Evolutionary conservation across 176 grass and related monocot species (phyloP).

Genomic region (Tillandsia leiboldiana): DNA sequence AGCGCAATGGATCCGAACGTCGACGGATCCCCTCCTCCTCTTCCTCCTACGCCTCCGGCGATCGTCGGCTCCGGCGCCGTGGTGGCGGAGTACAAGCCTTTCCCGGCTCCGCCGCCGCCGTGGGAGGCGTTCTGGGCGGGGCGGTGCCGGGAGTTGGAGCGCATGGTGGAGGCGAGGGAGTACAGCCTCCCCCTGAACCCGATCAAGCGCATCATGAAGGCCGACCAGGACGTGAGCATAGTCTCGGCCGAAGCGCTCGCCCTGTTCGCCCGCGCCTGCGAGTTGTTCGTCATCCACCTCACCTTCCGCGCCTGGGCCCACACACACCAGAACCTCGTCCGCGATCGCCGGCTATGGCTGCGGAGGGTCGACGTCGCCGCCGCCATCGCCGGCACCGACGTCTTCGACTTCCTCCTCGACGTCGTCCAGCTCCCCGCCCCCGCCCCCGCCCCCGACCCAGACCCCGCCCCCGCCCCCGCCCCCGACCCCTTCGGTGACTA

Average conservation of each 20-base stretch:
- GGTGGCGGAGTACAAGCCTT: slow-evolving; percentile 1
- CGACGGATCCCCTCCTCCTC: too few relatives aligned
- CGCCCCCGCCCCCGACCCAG: too few relatives aligned
- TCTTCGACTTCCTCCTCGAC: slow-evolving; percentile 87
- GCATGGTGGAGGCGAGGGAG: slow-evolving; percentile 72
- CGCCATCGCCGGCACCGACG: slow-evolving; percentile 78
- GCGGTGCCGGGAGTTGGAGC: slow-evolving; percentile 81
- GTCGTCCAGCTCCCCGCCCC: slow-evolving; percentile 36
- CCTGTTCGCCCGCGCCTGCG: slow-evolving; percentile 79
- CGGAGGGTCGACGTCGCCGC: slow-evolving; percentile 93
- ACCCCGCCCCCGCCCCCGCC: too few relatives aligned
- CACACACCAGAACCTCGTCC: slow-evolving; percentile 88
- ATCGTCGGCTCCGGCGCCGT: slow-evolving; percentile 20
- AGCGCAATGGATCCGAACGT: too few relatives aligned
- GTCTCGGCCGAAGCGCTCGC: slow-evolving; percentile 90
- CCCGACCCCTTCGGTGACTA: too few relatives aligned
- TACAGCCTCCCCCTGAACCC: slow-evolving; percentile 79
- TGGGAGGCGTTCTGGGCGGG: slow-evolving; percentile 82
- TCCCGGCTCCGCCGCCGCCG: slow-evolving; percentile 37
- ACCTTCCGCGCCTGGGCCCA: slow-evolving; percentile 83
- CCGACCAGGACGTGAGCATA: slow-evolving; percentile 89
- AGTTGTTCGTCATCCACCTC: slow-evolving; percentile 94
- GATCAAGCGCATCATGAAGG: slow-evolving; percentile 99
- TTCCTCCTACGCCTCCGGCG: slow-evolving; percentile 2
- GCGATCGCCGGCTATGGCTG: too few relatives aligned